phyloP scores from a whole-genome alignment of 2,329 filamentous ascomycete species.

The Stromatinia cepivora region DNA sequence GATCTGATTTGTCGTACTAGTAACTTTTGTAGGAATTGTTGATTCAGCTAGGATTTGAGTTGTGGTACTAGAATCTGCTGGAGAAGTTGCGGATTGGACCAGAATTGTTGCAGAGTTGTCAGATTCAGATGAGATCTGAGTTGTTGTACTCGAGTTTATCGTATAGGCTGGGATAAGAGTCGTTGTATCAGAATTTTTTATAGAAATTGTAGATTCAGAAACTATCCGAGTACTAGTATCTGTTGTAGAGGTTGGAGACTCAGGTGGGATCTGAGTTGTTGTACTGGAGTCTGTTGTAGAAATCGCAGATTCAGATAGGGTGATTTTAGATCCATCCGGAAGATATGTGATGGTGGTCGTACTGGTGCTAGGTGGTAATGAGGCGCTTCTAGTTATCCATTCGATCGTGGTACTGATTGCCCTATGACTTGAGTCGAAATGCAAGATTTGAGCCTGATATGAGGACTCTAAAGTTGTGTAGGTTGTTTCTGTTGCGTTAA shows the following conservation, averaged over 20 bases:
- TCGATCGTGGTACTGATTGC: not conserved
- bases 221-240: not conserved
- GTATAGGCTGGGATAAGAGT: not conserved
- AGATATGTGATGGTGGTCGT: not conserved
- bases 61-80: not conserved
- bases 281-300: not conserved
- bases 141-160: not conserved
- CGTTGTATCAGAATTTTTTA: not conserved
- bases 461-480: not conserved
- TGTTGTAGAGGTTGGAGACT: not conserved
- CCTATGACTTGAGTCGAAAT: not conserved
- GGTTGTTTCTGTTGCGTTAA: not conserved
- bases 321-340: not conserved
- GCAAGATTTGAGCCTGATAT: not conserved
- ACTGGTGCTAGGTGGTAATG: not conserved
- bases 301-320: not conserved
- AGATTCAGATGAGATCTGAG: not conserved
- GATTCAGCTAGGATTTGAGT: not conserved
- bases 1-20: not conserved
- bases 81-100: not conserved
- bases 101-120: not conserved
- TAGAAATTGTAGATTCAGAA: not conserved
- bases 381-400: not conserved
- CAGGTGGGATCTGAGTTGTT: not conserved
- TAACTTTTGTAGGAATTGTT: not conserved